Evolutionary conservation across 192 early-diverging fungal genomes (phyloP).

Genomic region (Pilobolus umbonatus): DNA sequence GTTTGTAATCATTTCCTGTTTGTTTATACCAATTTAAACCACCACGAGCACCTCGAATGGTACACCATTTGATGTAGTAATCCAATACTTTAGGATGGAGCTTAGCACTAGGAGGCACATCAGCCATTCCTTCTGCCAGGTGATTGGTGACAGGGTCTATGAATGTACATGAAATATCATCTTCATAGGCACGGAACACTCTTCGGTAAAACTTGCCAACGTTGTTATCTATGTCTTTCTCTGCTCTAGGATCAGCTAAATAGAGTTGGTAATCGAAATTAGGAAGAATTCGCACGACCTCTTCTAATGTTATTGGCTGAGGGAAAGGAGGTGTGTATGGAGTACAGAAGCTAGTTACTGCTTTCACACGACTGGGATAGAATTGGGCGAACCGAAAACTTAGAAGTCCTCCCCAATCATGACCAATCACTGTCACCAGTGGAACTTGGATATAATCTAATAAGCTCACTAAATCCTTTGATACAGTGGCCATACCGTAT

Average conservation of each 20-base stretch:
- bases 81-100: conserved; percentile 38
- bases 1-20: conserved; percentile 23
- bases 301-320: conserved; percentile 34
- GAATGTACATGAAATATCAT: conserved; percentile 3
- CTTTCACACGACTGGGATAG: conserved; percentile 55
- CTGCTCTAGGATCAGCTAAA: conserved; percentile 31
- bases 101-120: conserved; percentile 3
- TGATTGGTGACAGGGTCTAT: conserved; percentile 13
- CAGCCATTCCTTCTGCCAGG: conserved; percentile 17
- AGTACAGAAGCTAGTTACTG: conserved; percentile 50
- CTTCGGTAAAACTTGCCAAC: conserved; percentile 25
- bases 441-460: conserved; percentile 50
- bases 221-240: conserved; percentile 41
- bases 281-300: conserved; percentile 42
- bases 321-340: conserved; percentile 42
- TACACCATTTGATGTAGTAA: conserved; percentile 46
- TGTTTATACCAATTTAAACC: conserved; percentile 55
- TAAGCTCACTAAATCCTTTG: conserved; percentile 48
- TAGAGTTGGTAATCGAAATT: conserved; percentile 51
- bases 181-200: conserved; percentile 26
- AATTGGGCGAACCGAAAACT: conserved; percentile 52
- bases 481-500: conserved; percentile 49
- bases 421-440: conserved; percentile 54
- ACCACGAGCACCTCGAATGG: conserved; percentile 45
- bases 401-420: conserved; percentile 63